These are phyloP conservation scores for Cornus florida DNA, from an alignment of 148 eudicot species.

Conservation along the genomic window DNA sequence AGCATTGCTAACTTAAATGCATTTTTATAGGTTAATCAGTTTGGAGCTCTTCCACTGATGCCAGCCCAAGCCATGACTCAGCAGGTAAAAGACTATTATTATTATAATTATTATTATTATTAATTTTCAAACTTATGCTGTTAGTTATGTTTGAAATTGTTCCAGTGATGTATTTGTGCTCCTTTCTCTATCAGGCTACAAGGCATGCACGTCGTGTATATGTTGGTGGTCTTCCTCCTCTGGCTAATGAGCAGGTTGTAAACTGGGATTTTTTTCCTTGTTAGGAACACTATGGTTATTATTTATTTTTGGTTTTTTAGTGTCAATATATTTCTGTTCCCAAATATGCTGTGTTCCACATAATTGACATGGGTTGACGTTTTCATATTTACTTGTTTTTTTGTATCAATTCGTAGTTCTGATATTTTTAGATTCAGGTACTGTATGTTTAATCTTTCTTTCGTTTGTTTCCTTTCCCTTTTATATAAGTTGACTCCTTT, in stretches of 20 bases:
- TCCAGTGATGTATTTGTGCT: constrained; percentile 1
- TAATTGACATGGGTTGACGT: not conserved
- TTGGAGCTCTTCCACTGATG: constrained; percentile 56
- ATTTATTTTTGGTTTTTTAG: not conserved
- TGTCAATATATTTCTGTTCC: not conserved
- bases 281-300: not conserved
- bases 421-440: not conserved
- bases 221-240: constrained; percentile 94
- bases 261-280: not conserved
- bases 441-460: not conserved
- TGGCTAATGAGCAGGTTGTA: constrained; percentile 90
- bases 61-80: constrained; percentile 79
- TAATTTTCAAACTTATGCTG: no score
- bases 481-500: not conserved
- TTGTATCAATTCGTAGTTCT: constrained; percentile 2
- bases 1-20: not conserved
- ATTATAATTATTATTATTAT: not conserved
- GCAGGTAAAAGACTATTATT: constrained; percentile 41
- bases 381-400: not conserved
- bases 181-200: constrained; percentile 61
- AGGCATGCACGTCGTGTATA: constrained; percentile 97
- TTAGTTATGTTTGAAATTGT: not conserved
- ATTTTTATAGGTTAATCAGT: constrained; percentile 27
- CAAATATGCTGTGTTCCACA: not conserved
- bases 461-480: not conserved